Percentiles rank a stretch among this genome's conserved stretches.
phyloP scores from a whole-genome alignment of 192 early-diverging fungal species.

The Umbelopsis sp. region DNA sequence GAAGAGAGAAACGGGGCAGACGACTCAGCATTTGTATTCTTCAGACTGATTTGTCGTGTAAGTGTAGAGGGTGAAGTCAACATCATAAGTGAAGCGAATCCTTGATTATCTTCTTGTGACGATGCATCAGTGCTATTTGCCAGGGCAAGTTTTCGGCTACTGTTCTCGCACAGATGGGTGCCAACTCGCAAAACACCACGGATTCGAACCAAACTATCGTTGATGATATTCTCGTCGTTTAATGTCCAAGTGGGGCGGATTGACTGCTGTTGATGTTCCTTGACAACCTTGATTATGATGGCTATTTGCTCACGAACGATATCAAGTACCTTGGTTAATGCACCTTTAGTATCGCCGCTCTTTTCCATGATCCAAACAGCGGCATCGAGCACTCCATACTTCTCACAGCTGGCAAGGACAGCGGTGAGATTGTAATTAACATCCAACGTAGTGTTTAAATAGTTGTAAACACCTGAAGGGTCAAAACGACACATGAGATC shows the following conservation, averaged over 20 bases:
- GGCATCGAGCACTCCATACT: constrained; percentile 56
- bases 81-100: constrained; percentile 13
- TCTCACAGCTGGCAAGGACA: constrained; percentile 48
- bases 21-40: constrained; percentile 22
- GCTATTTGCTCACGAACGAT: constrained; percentile 54
- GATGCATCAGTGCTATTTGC: constrained; percentile 28
- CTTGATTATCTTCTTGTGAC: constrained; percentile 12
- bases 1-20: constrained; percentile 7
- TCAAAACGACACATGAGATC: constrained; percentile 61
- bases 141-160: constrained; percentile 34
- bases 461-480: constrained; percentile 62
- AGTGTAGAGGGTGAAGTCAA: constrained; percentile 9
- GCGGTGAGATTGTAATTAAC: constrained; percentile 40
- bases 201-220: constrained; percentile 51
- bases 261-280: constrained; percentile 24
- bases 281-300: constrained; percentile 43
- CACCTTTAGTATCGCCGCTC: constrained; percentile 55
- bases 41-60: neutral
- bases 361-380: constrained; percentile 65
- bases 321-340: constrained; percentile 55
- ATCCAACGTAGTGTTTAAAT: constrained; percentile 54
- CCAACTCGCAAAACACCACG: constrained; percentile 60
- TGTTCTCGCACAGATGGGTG: constrained; percentile 59
- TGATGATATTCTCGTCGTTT: constrained; percentile 50
- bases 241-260: constrained; percentile 43